Conservation (phyloP, 2,329 filamentous ascomycete species). For the Aureobasidium mangrovei region DNA sequence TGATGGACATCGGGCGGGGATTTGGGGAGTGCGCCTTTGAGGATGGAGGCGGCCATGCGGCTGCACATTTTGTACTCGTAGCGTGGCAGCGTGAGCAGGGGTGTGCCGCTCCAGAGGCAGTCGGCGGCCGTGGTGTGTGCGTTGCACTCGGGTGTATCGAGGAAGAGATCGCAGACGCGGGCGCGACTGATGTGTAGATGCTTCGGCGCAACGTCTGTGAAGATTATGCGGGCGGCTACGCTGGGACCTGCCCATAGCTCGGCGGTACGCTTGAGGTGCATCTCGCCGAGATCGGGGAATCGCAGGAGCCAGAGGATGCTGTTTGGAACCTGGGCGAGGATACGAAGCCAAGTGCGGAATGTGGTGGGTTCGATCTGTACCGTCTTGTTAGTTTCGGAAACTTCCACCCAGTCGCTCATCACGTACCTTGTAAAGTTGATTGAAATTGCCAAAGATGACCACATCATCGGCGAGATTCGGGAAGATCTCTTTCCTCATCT, state of each 20-base stretch:
- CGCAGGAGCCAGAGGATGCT: constrained; percentile 92
- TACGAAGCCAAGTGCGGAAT: constrained; percentile 90
- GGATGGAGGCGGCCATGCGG: constrained; percentile 91
- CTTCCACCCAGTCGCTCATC: constrained; percentile 23
- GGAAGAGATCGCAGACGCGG: constrained; percentile 83
- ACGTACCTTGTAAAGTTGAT: constrained; percentile 88
- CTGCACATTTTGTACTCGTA: constrained; percentile 99
- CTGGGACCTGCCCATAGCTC: constrained; percentile 73
- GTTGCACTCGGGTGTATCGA: constrained; percentile 97
- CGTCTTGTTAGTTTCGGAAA: constrained; percentile 19
- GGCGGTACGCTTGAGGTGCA: constrained; percentile 73
- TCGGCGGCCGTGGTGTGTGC: constrained; percentile 96
- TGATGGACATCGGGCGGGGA: constrained; percentile 50
- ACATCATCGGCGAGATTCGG: constrained; percentile 71
- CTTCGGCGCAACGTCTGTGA: constrained; percentile 95
- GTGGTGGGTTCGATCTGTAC: constrained; percentile 87
- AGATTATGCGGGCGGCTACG: constrained; percentile 79
- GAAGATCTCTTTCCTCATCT: constrained; percentile 88
- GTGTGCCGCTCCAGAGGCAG: constrained; percentile 91
- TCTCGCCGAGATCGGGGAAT: constrained; percentile 88
- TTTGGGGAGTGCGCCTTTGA: constrained; percentile 78
- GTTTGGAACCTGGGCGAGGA: constrained; percentile 75
- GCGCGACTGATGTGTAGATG: constrained; percentile 87
- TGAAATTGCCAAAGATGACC: constrained; percentile 95
- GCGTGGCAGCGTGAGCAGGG: constrained; percentile 77